Base-by-base conservation (phyloP, 108 stramenopile genomes). In the Discostella stelligeroides region DNA sequence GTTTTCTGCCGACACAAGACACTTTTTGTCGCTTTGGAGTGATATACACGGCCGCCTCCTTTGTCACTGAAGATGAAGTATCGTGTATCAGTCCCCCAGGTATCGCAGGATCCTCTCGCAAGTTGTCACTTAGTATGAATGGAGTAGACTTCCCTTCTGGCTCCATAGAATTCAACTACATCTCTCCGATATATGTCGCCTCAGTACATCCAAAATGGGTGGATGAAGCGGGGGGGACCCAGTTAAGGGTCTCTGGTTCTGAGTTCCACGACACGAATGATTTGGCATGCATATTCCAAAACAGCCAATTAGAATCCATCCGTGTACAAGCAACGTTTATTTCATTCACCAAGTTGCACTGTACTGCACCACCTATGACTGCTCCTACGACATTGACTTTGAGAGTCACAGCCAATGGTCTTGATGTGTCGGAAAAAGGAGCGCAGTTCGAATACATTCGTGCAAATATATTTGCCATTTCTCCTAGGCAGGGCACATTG, bases 181-280 rank as follows among this genome's bases (percentile, higher is more conserved):
- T 37, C 12, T 60, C 55, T 29, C 63, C 41, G 17, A 50, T 62
- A 8, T 39, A 43, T 13, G 63, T 73, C 18, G 5, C 24, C 4
- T 37, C 54, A 7, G 27, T 65, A 20, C 1, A 25, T 40, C 73
- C 73, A 14, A 46, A 40, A 23, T 42, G 39, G 25, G 64, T 48
- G 29, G 49, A 54, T 23, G 23, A 68, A 40, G 45, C 50, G 25
- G 84, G 76, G 17, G 56, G 43, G 0, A 59, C 71, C 2, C 49
- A 23, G 27, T 49, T 63, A 13, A 73, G 41, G 20, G 45, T 82
- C 5, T 21, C 39, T 23, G 82, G 83, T 2, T 62, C 53, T 6
- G 79, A 75, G 0, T 86, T 86, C 64, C 57, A 45, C 17, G 57
- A 85, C 23, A 60, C 57, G 27, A 42, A 74, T 17, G 67, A 49